These are phyloP conservation scores for Dactylellina leptospora DNA, from an alignment of 2,329 filamentous ascomycete species.

Conservation along the genomic window DNA sequence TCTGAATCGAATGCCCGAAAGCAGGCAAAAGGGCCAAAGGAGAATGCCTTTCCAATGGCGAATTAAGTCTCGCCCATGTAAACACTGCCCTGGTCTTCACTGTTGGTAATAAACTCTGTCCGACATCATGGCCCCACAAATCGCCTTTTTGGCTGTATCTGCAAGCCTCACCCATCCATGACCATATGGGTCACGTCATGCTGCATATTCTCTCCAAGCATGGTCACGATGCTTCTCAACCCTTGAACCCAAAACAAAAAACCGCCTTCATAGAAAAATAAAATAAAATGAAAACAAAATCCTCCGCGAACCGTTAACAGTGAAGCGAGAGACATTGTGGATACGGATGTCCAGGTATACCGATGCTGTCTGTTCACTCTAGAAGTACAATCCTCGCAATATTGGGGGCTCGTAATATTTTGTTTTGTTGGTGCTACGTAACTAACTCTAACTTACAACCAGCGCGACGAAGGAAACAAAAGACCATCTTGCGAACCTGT, in stretches of 20 bases:
- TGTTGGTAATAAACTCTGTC: slow-evolving; percentile 17
- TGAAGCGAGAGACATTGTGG: slow-evolving; percentile 38
- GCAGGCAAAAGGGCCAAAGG: too few relatives aligned
- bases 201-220: slow-evolving; percentile 27
- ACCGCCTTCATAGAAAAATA: neutral
- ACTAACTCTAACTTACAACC: too few relatives aligned
- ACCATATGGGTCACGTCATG: slow-evolving; percentile 48
- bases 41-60: too few relatives aligned
- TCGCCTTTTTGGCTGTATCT: slow-evolving; percentile 30
- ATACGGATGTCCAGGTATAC: too few relatives aligned
- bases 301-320: slow-evolving; percentile 7
- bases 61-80: too few relatives aligned
- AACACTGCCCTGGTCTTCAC: slow-evolving; percentile 27
- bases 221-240: too few relatives aligned
- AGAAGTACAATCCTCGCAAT: too few relatives aligned
- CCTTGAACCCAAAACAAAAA: slow-evolving; percentile 12
- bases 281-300: neutral
- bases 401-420: neutral
- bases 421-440: neutral
- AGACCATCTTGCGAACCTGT: too few relatives aligned
- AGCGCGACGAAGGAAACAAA: too few relatives aligned
- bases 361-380: too few relatives aligned
- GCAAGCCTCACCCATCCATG: slow-evolving; percentile 27
- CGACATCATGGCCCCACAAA: slow-evolving; percentile 48
- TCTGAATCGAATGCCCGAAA: too few relatives aligned